Evolutionary conservation across 2,329 filamentous ascomycete species (phyloP).

Genomic region (Hypoxylon sp.): DNA sequence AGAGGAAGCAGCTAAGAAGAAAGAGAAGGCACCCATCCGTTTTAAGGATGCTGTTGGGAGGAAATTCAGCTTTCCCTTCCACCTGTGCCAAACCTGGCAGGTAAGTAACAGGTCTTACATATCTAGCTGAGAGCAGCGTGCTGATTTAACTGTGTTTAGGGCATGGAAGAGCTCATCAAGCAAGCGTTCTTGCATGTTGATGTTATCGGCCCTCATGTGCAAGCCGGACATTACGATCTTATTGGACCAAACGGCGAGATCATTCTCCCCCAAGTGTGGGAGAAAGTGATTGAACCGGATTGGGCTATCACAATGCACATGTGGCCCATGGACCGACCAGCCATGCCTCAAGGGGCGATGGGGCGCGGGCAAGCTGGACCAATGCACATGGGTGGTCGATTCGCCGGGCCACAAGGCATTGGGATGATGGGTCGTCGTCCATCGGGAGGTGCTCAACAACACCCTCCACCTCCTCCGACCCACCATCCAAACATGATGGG

Average conservation of each 20-base stretch:
- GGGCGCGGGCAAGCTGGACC: slow-evolving; percentile 27
- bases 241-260: slow-evolving; percentile 85
- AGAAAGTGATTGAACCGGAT: slow-evolving; percentile 84
- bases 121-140: neutral
- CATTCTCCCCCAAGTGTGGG: slow-evolving; percentile 86
- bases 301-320: slow-evolving; percentile 78
- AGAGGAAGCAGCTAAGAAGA: slow-evolving; percentile 62
- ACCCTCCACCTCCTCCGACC: slow-evolving; percentile 30
- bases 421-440: slow-evolving; percentile 25
- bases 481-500: slow-evolving; percentile 11
- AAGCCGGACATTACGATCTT: slow-evolving; percentile 84
- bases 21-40: slow-evolving; percentile 81
- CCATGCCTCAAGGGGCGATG: slow-evolving; percentile 34
- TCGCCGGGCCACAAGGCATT: slow-evolving; percentile 11
- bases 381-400: slow-evolving; percentile 23
- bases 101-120: slow-evolving; percentile 64
- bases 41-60: slow-evolving; percentile 93
- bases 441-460: neutral
- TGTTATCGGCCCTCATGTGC: slow-evolving; percentile 80
- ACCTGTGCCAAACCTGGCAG: slow-evolving; percentile 86
- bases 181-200: slow-evolving; percentile 87
- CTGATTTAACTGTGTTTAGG: slow-evolving; percentile 62
- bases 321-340: slow-evolving; percentile 67
- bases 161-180: slow-evolving; percentile 88
- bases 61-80: slow-evolving; percentile 93